Percentiles rank a stretch among this genome's conserved stretches.
Conservation (phyloP, 176 grass and related monocot species). For the Juncus inflexus region DNA sequence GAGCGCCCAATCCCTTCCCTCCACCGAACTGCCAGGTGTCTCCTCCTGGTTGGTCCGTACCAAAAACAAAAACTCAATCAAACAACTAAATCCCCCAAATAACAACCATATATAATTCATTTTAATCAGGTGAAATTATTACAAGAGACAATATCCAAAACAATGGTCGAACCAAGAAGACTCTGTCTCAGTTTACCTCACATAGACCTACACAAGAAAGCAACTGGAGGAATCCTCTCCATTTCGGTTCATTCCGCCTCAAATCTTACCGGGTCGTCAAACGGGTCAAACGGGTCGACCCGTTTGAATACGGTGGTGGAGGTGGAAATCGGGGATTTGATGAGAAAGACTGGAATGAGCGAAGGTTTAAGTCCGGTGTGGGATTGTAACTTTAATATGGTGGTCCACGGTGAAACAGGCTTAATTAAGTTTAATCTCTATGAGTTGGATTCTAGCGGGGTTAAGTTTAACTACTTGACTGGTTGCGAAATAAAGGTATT, state of each 20-base stretch:
- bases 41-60: constrained; percentile 88
- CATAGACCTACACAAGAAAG: constrained; percentile 71
- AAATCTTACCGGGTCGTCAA: constrained; percentile 40
- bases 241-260: constrained; percentile 85
- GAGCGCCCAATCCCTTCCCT: constrained; percentile 67
- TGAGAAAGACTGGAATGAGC: constrained; percentile 66
- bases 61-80: constrained; percentile 1
- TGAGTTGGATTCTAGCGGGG: constrained; percentile 68
- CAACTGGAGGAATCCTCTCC: constrained; percentile 67
- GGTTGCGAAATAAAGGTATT: constrained; percentile 90
- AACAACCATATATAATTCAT: not conserved
- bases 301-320: constrained; percentile 58
- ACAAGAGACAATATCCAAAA: constrained; percentile 74
- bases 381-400: constrained; percentile 80
- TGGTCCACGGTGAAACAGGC: constrained; percentile 80
- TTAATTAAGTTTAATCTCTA: constrained; percentile 87
- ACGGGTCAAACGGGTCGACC: constrained; percentile 25
- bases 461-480: constrained; percentile 77
- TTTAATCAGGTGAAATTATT: constrained; percentile 74
- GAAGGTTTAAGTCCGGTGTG: constrained; percentile 62
- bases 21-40: constrained; percentile 86
- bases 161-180: constrained; percentile 86
- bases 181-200: constrained; percentile 80
- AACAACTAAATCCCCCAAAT: not conserved
- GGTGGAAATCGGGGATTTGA: constrained; percentile 81